Percentiles rank a stretch among this genome's conserved stretches.
These are phyloP conservation scores for Apiotrichum sp. DNA, from an alignment of 1,284 basidiomycete genomes.

Conservation along the genomic window DNA sequence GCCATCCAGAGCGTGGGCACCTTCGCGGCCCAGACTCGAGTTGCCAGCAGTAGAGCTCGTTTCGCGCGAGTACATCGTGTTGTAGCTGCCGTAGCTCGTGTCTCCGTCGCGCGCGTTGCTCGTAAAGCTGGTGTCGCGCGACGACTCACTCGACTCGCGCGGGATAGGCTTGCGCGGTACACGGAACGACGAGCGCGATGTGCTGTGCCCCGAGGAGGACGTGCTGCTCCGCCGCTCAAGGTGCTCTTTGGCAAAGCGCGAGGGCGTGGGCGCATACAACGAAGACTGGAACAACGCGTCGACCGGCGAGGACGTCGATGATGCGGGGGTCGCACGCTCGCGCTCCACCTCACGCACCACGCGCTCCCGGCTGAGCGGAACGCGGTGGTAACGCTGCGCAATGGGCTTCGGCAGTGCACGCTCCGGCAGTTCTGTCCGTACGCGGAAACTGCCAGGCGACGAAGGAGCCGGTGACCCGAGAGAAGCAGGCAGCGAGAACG, in stretches of 20 bases:
- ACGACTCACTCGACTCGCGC: not conserved
- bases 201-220: not conserved
- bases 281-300: not conserved
- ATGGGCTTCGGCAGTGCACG: not conserved
- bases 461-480: not conserved
- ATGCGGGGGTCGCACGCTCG: not conserved
- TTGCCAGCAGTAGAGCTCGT: not conserved
- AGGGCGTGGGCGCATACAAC: not conserved
- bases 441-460: not conserved
- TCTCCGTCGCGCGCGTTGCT: too few species aligned
- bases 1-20: too few species aligned
- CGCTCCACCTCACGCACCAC: too few species aligned
- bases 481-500: not conserved
- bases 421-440: not conserved
- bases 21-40: not conserved
- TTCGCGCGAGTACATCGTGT: not conserved
- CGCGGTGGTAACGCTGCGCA: not conserved
- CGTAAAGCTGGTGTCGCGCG: not conserved
- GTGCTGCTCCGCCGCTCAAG: not conserved
- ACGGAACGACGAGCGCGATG: not conserved
- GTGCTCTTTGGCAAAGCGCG: too few species aligned
- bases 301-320: not conserved
- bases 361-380: not conserved
- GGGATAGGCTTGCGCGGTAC: slow-evolving; percentile 1
- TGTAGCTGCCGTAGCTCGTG: too few species aligned